phyloP scores from a whole-genome alignment of 257 asterid genomes.

The Mentha longifolia region DNA sequence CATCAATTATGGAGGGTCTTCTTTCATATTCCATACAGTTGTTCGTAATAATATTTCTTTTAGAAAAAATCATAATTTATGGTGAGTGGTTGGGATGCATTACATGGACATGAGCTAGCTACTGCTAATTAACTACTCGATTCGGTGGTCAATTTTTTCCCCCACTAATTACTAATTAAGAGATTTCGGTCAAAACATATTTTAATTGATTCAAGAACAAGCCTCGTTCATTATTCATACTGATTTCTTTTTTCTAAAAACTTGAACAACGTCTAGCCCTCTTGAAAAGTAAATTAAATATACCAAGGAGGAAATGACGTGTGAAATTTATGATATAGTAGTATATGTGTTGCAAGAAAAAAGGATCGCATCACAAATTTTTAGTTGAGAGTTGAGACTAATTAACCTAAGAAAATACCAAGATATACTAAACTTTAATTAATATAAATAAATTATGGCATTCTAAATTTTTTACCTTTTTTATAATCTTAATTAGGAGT shows the following conservation, averaged over 20 bases:
- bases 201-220: slow-evolving; percentile 16
- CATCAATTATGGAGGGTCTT: too few relatives aligned
- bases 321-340: background rate
- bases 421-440: background rate
- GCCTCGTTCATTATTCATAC: slow-evolving; percentile 10
- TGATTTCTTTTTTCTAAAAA: background rate
- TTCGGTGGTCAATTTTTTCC: slow-evolving; percentile 30
- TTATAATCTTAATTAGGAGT: background rate
- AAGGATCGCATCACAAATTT: too few relatives aligned
- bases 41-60: too few relatives aligned
- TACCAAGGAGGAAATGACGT: slow-evolving; percentile 6
- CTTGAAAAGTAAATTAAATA: background rate
- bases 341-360: slow-evolving; percentile 4
- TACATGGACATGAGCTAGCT: slow-evolving; percentile 33
- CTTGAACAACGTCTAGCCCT: background rate
- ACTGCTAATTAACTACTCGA: slow-evolving; percentile 24
- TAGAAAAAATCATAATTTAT: slow-evolving; percentile 25
- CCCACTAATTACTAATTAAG: slow-evolving; percentile 10
- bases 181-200: slow-evolving; percentile 19
- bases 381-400: slow-evolving; percentile 14
- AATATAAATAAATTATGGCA: too few relatives aligned
- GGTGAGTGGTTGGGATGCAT: slow-evolving; percentile 40
- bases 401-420: background rate
- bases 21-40: too few relatives aligned
- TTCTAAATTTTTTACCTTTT: too few relatives aligned